Conservation (phyloP, 495 filamentous ascomycete genomes). For the Coniosporium apollinis region DNA sequence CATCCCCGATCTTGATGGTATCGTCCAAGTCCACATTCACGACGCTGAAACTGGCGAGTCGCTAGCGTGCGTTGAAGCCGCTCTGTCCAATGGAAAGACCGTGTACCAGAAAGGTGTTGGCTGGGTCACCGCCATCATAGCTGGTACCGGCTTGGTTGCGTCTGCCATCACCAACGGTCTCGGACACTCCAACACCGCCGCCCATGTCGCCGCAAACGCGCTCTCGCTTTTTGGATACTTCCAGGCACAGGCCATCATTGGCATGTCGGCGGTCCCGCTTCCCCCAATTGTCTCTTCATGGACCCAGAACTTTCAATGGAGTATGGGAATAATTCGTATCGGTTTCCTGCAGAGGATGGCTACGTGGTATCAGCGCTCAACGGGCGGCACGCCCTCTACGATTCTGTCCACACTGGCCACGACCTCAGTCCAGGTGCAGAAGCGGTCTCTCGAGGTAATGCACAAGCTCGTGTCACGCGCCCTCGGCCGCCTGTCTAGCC, state of each 20-base stretch:
- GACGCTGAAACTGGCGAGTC: slow-evolving; percentile 33
- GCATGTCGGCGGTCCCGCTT: slow-evolving; percentile 67
- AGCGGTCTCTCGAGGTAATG: slow-evolving; percentile 37
- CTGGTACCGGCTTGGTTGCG: slow-evolving; percentile 56
- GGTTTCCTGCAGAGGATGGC: slow-evolving; percentile 74
- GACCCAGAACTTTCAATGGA: slow-evolving; percentile 99
- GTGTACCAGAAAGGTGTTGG: slow-evolving; percentile 79
- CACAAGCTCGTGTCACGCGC: slow-evolving; percentile 30
- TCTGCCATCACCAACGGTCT: slow-evolving; percentile 28
- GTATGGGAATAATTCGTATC: slow-evolving; percentile 87
- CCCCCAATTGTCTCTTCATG: slow-evolving; percentile 83
- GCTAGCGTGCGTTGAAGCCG: slow-evolving; percentile 78
- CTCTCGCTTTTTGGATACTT: slow-evolving; percentile 90
- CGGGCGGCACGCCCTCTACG: slow-evolving; percentile 72
- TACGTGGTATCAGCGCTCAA: slow-evolving; percentile 93
- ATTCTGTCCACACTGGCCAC: slow-evolving; percentile 55
- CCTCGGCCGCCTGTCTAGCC: slow-evolving; percentile 31
- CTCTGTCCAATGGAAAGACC: slow-evolving; percentile 83
- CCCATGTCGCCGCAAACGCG: slow-evolving; percentile 86
- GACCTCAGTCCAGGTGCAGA: slow-evolving; percentile 73
- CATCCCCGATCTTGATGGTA: slow-evolving; percentile 88
- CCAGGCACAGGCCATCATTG: slow-evolving; percentile 91
- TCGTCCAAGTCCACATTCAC: slow-evolving; percentile 65
- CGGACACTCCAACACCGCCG: slow-evolving; percentile 78
- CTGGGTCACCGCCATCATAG: slow-evolving; percentile 78